These are phyloP conservation scores for Boletus pseudopeckii DNA, from an alignment of 768 basidiomycete genomes.

Conservation along the genomic window DNA sequence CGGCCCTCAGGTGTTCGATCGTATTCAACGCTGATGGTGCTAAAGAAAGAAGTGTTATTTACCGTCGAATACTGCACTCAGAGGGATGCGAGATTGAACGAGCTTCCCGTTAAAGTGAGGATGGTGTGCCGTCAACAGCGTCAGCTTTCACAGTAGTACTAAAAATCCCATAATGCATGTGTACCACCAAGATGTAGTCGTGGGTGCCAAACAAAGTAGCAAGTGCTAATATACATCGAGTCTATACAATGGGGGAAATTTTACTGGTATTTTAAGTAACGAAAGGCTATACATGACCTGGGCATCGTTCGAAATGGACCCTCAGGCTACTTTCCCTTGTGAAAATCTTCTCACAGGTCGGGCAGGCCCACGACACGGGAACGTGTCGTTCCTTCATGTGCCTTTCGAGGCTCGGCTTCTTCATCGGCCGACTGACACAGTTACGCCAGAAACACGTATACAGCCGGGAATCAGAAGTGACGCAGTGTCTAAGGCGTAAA, in stretches of 20 bases:
- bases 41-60: neutral
- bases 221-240: too few species aligned
- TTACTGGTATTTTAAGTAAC: neutral
- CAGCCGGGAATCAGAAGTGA: neutral
- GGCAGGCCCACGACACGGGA: neutral
- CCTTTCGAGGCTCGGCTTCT: slow-evolving; percentile 3
- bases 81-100: neutral
- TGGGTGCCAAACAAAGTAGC: too few species aligned
- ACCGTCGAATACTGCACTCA: neutral
- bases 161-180: too few species aligned
- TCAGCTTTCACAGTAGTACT: too few species aligned
- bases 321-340: neutral
- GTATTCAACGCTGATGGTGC: too few species aligned
- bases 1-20: neutral
- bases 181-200: too few species aligned
- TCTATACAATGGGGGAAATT: too few species aligned
- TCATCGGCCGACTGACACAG: neutral
- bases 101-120: neutral
- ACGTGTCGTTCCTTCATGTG: slow-evolving; percentile 1
- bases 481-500: neutral
- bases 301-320: neutral
- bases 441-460: neutral
- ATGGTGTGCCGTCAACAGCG: neutral
- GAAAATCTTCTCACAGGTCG: slow-evolving; percentile 1
- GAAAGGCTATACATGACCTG: neutral